Conservation (phyloP, 306 rosid genomes). For the Quercus alba region DNA sequence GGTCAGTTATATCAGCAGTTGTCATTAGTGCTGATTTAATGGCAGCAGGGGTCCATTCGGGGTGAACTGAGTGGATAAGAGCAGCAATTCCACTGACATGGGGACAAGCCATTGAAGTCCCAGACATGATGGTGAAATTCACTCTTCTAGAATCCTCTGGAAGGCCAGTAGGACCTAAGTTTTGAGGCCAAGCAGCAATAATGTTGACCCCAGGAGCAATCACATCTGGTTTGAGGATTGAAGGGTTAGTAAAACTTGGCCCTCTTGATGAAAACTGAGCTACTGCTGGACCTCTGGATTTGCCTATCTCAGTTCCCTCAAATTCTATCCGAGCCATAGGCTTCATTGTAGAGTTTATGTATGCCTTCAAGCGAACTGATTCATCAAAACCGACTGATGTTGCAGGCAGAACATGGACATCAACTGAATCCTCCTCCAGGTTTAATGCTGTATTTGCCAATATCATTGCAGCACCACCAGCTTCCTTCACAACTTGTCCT, state of each 20-base stretch:
- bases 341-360: conserved; percentile 59
- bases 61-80: conserved; percentile 69
- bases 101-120: conserved; percentile 96
- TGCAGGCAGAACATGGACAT: conserved; percentile 93
- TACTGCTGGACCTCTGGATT: conserved; percentile 70
- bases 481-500: conserved; percentile 83
- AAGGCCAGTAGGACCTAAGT: conserved; percentile 81
- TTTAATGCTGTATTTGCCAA: conserved; percentile 74
- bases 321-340: conserved; percentile 65
- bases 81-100: conserved; percentile 90
- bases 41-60: conserved; percentile 80
- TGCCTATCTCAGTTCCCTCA: conserved; percentile 75
- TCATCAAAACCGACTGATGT: conserved; percentile 82
- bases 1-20: conserved; percentile 63
- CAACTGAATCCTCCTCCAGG: conserved; percentile 84
- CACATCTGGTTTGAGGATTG: conserved; percentile 90
- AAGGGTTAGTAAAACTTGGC: conserved; percentile 77
- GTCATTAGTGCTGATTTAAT: conserved; percentile 84
- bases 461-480: conserved; percentile 90
- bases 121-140: conserved; percentile 87
- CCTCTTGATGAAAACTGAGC: conserved; percentile 91
- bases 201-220: conserved; percentile 96
- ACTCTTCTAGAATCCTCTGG: conserved; percentile 79
- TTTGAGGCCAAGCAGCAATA: conserved; percentile 99
- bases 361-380: conserved; percentile 55